phyloP scores from a whole-genome alignment of 2,329 filamentous ascomycete species.

The Alternaria dauci region DNA sequence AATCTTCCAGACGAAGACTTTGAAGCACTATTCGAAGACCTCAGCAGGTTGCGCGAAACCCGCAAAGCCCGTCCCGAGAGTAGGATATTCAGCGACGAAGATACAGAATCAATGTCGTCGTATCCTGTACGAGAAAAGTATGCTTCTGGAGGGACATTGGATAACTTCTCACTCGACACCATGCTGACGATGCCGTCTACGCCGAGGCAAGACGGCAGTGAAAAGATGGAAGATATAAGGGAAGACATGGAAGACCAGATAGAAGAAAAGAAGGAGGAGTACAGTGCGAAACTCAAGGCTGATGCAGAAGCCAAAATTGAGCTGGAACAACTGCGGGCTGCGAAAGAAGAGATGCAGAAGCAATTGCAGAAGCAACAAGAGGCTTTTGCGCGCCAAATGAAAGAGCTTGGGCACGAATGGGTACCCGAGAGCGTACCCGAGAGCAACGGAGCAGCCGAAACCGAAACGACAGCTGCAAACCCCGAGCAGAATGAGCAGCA shows the following conservation, averaged over 20 bases:
- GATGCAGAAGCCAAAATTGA: conserved; percentile 79
- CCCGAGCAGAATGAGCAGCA: conserved; percentile 70
- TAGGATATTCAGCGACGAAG: conserved; percentile 69
- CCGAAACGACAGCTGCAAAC: conserved; percentile 2
- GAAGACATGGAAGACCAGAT: conserved; percentile 86
- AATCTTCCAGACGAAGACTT: conserved; percentile 93
- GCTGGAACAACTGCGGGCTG: conserved; percentile 77
- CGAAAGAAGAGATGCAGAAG: conserved; percentile 89
- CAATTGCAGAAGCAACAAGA: conserved; percentile 85
- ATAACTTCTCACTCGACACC: conserved; percentile 96
- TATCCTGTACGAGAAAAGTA: conserved; percentile 94
- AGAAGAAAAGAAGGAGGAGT: conserved; percentile 85
- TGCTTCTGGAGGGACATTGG: conserved; percentile 89
- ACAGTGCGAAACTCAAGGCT: conserved; percentile 76
- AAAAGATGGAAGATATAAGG: conserved; percentile 74
- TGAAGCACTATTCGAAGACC: conserved; percentile 90
- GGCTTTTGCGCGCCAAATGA: conserved; percentile 83
- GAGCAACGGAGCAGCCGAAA: conserved; percentile 44
- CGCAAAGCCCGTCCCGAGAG: conserved; percentile 72
- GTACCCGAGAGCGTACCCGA: conserved; percentile 63
- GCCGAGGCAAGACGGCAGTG: conserved; percentile 81
- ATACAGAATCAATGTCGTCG: conserved; percentile 87
- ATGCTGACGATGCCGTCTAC: conserved; percentile 94
- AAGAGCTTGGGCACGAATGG: conserved; percentile 66
- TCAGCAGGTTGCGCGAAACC: conserved; percentile 86